Conservation (phyloP, 2,329 filamentous ascomycete genomes). For the Cladosporium sp. region DNA sequence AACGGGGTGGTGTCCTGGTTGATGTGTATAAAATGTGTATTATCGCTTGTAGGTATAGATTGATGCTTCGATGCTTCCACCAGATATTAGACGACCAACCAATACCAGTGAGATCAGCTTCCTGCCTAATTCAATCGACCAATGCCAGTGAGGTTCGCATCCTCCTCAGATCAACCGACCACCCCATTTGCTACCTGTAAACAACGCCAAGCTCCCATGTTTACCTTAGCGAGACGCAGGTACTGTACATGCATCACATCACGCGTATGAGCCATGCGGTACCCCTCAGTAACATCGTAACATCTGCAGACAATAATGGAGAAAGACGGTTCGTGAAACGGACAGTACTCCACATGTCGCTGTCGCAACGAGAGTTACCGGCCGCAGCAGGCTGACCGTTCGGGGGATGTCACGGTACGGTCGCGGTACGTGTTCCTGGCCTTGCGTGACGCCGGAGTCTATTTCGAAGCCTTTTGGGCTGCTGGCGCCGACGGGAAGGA, state of each 20-base stretch:
- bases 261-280: background rate
- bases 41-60: background rate
- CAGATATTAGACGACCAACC: background rate
- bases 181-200: background rate
- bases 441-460: slow-evolving; percentile 3
- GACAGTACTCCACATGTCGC: slow-evolving; percentile 5
- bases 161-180: background rate
- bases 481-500: background rate
- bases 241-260: background rate
- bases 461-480: background rate
- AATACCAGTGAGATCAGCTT: background rate
- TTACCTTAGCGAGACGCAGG: slow-evolving; percentile 5
- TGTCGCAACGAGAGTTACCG: slow-evolving; percentile 16
- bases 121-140: background rate
- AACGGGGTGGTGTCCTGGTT: background rate
- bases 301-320: background rate
- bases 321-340: background rate
- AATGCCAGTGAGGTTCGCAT: background rate
- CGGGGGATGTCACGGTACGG: too few species aligned
- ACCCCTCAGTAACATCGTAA: background rate
- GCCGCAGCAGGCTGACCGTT: slow-evolving; percentile 6
- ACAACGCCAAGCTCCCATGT: background rate
- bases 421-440: background rate
- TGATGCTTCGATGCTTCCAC: background rate
- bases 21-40: slow-evolving; percentile 1